These are phyloP conservation scores for Botrytis elliptica DNA, from an alignment of 2,329 filamentous ascomycete species.

Conservation along the genomic window DNA sequence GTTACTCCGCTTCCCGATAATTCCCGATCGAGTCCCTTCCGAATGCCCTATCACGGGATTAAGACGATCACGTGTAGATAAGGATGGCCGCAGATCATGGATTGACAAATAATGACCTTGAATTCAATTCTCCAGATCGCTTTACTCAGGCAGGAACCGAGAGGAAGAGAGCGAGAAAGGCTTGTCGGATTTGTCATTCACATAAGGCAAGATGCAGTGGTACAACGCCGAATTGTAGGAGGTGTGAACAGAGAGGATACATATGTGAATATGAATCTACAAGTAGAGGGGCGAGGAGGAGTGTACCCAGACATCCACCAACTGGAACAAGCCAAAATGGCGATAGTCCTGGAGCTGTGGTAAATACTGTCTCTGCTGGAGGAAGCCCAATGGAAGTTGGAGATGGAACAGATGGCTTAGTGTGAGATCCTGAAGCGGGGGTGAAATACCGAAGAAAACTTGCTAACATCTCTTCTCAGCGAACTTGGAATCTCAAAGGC, in stretches of 20 bases:
- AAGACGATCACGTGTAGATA: slow-evolving; percentile 19
- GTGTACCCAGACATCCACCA: slow-evolving; percentile 14
- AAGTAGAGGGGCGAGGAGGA: slow-evolving; percentile 12
- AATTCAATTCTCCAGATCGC: slow-evolving; percentile 21
- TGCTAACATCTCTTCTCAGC: neutral
- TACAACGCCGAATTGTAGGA: slow-evolving; percentile 16
- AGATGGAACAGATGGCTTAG: slow-evolving; percentile 2
- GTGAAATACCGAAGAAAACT: neutral
- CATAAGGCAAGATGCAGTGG: slow-evolving; percentile 20
- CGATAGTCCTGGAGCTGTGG: slow-evolving; percentile 3
- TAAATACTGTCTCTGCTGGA: slow-evolving; percentile 6
- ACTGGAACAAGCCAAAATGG: slow-evolving; percentile 6
- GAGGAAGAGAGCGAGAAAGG: slow-evolving; percentile 16
- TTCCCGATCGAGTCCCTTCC: neutral
- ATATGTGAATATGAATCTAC: slow-evolving; percentile 21
- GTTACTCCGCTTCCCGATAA: neutral
- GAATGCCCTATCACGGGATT: slow-evolving; percentile 5
- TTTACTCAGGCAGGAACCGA: slow-evolving; percentile 19
- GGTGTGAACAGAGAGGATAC: slow-evolving; percentile 20
- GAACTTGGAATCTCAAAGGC: slow-evolving; percentile 11
- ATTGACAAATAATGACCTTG: slow-evolving; percentile 13
- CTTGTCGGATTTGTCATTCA: slow-evolving; percentile 20
- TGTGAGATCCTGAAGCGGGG: neutral
- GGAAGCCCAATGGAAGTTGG: slow-evolving; percentile 16
- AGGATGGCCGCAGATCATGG: slow-evolving; percentile 4